These are phyloP conservation scores for Picochlorum sp. DNA, from an alignment of 139 green algal genomes.

Conservation along the genomic window DNA sequence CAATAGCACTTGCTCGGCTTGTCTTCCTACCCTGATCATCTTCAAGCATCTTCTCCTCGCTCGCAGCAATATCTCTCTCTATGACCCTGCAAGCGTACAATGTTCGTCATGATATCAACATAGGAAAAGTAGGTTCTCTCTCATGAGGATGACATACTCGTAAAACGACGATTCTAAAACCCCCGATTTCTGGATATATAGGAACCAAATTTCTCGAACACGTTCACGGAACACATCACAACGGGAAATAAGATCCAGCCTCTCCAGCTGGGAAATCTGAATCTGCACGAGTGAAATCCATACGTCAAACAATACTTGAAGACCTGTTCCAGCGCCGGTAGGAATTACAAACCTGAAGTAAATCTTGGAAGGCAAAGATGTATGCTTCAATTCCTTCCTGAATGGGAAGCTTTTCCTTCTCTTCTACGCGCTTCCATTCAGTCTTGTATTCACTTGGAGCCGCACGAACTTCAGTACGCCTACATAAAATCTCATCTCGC, in stretches of 20 bases:
- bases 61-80: background rate
- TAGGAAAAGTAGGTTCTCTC: background rate
- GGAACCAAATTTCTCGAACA: slow-evolving; percentile 20
- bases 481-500: too few relatives aligned
- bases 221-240: background rate
- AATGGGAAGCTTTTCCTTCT: background rate
- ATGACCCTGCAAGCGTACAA: background rate
- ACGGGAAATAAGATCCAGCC: slow-evolving; percentile 1
- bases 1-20: background rate
- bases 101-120: background rate
- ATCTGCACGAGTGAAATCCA: background rate
- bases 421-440: slow-evolving; percentile 1
- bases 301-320: background rate
- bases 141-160: slow-evolving; percentile 1
- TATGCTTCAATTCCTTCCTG: background rate
- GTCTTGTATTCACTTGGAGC: too few relatives aligned
- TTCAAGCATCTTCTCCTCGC: background rate
- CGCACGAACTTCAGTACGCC: too few relatives aligned
- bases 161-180: slow-evolving; percentile 13
- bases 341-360: background rate
- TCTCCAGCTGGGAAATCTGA: slow-evolving; percentile 14
- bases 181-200: slow-evolving; percentile 3
- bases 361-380: background rate
- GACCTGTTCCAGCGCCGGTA: background rate
- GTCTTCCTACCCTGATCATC: slow-evolving; percentile 1